These are phyloP conservation scores for Yamadazyma sp. DNA, from an alignment of 805 yeast species.

Conservation along the genomic window DNA sequence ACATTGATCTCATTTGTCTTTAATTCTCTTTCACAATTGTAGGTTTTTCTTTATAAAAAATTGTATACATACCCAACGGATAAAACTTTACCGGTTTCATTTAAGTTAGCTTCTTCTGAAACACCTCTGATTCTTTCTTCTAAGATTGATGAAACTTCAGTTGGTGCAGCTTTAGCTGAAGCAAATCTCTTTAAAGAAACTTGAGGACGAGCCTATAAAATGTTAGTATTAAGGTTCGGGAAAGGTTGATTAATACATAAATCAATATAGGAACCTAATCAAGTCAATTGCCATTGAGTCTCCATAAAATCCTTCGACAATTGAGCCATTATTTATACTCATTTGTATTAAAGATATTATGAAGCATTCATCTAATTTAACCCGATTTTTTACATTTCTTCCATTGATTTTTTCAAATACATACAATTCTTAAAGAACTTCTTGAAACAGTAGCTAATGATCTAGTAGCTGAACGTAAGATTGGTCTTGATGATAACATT, in stretches of 20 bases:
- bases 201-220: slow-evolving; percentile 68
- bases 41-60: no score
- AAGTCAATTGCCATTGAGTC: not conserved
- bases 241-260: not conserved
- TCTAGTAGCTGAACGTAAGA: slow-evolving; percentile 82
- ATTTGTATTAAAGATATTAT: no score
- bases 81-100: slow-evolving; percentile 99
- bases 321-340: no score
- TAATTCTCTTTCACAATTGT: no score
- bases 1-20: no score
- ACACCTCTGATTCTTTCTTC: slow-evolving; percentile 99
- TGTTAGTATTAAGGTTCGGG: slow-evolving; percentile 10
- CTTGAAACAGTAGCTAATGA: slow-evolving; percentile 52
- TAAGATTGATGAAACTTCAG: slow-evolving; percentile 97
- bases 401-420: no score
- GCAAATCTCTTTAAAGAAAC: slow-evolving; percentile 78
- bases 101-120: slow-evolving; percentile 93
- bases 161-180: slow-evolving; percentile 96
- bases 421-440: slow-evolving; percentile 31
- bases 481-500: slow-evolving; percentile 85
- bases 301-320: no score
- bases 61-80: slow-evolving; percentile 87
- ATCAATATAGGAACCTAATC: not conserved
- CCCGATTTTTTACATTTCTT: not conserved
- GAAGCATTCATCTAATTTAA: no score